Evolutionary conservation across 805 yeast species (phyloP).

Genomic region (Starmerella bombi): DNA sequence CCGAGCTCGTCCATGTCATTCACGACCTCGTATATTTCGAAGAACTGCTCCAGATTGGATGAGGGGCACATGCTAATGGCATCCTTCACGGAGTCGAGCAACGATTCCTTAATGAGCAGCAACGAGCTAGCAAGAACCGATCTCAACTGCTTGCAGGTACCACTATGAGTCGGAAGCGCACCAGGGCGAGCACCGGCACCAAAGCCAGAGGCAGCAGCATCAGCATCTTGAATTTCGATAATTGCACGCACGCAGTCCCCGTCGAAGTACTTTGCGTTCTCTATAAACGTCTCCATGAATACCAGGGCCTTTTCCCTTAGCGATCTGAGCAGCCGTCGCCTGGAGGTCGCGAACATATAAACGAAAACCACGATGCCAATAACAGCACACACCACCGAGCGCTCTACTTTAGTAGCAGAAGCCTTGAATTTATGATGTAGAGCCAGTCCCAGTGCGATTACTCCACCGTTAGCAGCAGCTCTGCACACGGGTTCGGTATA

Average conservation of each 20-base stretch:
- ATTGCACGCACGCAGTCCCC: constrained; percentile 22
- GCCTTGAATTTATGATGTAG: constrained; percentile 21
- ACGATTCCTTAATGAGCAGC: constrained; percentile 26
- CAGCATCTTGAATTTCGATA: constrained; percentile 24
- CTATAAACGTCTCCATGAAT: constrained; percentile 19
- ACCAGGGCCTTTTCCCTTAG: constrained; percentile 24
- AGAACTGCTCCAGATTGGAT: constrained; percentile 31
- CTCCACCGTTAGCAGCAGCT: constrained; percentile 29
- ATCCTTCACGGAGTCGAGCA: constrained; percentile 23
- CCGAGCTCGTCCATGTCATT: constrained; percentile 24
- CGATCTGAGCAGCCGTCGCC: constrained; percentile 24
- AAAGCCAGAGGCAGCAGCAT: constrained; percentile 22
- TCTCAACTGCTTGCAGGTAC: constrained; percentile 26
- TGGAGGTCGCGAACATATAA: constrained; percentile 26
- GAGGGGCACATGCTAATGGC: constrained; percentile 26
- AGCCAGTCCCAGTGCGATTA: constrained; percentile 26
- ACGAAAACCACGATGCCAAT: constrained; percentile 22
- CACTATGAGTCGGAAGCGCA: background rate
- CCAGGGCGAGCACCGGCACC: background rate
- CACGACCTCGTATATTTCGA: constrained; percentile 33
- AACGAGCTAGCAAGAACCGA: constrained; percentile 23
- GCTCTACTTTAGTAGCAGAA: constrained; percentile 4
- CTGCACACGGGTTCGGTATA: constrained; percentile 17
- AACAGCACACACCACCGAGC: constrained; percentile 18
- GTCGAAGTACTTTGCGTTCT: constrained; percentile 22